Conservation (phyloP, 1,284 basidiomycete species). For the Puccinia triticina region DNA sequence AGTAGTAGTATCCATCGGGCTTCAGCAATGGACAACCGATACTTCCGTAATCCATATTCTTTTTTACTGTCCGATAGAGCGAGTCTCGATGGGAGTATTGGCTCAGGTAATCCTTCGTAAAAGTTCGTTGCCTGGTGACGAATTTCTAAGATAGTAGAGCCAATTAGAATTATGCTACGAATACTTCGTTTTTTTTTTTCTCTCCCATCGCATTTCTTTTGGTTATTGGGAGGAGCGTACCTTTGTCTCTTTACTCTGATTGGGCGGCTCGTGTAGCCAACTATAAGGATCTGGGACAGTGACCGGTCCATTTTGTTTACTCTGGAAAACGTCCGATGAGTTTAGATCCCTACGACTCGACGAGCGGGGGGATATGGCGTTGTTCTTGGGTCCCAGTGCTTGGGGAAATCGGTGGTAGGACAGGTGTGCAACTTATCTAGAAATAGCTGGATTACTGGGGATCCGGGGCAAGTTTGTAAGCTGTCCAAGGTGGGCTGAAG, state of each 20-base stretch:
- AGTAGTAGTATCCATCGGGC: slow-evolving; percentile 72
- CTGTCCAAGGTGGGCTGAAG: too few species aligned
- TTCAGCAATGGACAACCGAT: slow-evolving; percentile 65
- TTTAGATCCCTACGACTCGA: slow-evolving; percentile 62
- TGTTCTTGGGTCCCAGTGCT: slow-evolving; percentile 24
- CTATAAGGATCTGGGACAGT: slow-evolving; percentile 72
- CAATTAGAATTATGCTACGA: too few species aligned
- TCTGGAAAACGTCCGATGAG: slow-evolving; percentile 72
- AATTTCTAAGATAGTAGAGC: slow-evolving; percentile 63
- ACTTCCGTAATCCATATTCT: slow-evolving; percentile 71
- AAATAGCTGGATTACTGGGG: too few species aligned
- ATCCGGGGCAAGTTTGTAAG: too few species aligned
- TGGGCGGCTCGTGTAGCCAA: slow-evolving; percentile 67
- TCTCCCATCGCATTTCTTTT: slow-evolving; percentile 57
- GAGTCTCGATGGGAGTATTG: slow-evolving; percentile 67
- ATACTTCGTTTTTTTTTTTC: slow-evolving; percentile 55
- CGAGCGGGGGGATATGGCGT: slow-evolving; percentile 67
- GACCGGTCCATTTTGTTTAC: slow-evolving; percentile 67
- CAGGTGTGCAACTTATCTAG: too few species aligned
- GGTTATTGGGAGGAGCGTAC: neutral
- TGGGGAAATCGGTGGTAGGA: slow-evolving; percentile 56
- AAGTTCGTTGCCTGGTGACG: slow-evolving; percentile 68
- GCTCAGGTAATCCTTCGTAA: slow-evolving; percentile 68
- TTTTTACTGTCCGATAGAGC: slow-evolving; percentile 68
- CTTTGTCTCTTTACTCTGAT: slow-evolving; percentile 27